phyloP scores from a whole-genome alignment of 2,329 filamentous ascomycete genomes.

The Fusarium buxicola region DNA sequence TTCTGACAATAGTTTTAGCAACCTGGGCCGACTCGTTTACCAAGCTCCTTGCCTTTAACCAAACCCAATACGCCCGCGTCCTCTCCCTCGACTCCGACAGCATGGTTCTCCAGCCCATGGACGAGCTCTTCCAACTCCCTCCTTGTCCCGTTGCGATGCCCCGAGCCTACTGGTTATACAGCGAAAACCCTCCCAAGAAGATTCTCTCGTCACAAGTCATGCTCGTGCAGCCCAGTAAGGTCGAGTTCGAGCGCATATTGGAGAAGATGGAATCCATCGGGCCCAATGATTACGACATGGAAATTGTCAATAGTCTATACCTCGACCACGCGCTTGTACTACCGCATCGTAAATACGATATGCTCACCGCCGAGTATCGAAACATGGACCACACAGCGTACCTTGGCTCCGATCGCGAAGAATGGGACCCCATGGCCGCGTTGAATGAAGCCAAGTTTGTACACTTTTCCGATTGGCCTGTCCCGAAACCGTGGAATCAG shows the following conservation, averaged over 20 bases:
- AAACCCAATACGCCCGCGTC: conserved; percentile 67
- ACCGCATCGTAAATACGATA: conserved; percentile 71
- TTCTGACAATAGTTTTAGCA: conserved; percentile 38
- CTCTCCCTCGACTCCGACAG: conserved; percentile 72
- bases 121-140: conserved; percentile 78
- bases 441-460: conserved; percentile 72
- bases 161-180: conserved; percentile 77
- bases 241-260: conserved; percentile 60
- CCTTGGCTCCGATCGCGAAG: conserved; percentile 56
- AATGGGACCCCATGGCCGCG: conserved; percentile 67
- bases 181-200: conserved; percentile 51
- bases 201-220: conserved; percentile 71
- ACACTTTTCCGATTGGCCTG: conserved; percentile 79
- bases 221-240: conserved; percentile 67
- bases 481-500: conserved; percentile 68
- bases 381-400: conserved; percentile 59
- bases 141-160: conserved; percentile 73
- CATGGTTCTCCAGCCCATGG: conserved; percentile 71
- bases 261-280: conserved; percentile 46
- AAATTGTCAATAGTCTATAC: conserved; percentile 73
- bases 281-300: conserved; percentile 70
- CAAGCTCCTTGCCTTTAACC: conserved; percentile 76
- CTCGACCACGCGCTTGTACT: conserved; percentile 68
- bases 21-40: conserved; percentile 75
- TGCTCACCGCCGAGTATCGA: conserved; percentile 74